These are phyloP conservation scores for Paramecium sonneborni DNA, from an alignment of 73 alveolate genomes.

Conservation along the genomic window DNA sequence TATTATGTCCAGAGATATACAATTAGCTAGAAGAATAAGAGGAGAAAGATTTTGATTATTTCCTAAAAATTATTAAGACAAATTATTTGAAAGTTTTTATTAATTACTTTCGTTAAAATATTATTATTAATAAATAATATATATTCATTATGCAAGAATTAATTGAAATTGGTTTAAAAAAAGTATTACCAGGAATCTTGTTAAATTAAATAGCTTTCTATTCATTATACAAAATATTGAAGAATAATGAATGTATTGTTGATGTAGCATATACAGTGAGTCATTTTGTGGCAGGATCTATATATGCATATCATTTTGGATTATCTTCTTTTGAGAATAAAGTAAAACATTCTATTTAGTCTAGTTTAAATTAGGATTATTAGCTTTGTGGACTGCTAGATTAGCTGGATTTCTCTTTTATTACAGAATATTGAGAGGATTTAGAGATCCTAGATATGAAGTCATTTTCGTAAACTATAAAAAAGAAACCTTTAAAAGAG, in stretches of 20 bases:
- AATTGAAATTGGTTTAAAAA: not conserved
- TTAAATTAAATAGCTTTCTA: not conserved
- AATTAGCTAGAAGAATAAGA: constrained; percentile 90
- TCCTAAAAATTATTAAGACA: not conserved
- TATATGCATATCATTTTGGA: not conserved
- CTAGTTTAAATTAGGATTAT: not conserved
- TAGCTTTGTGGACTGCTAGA: constrained; percentile 8
- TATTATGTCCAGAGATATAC: constrained; percentile 95
- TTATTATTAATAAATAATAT: too few relatives aligned
- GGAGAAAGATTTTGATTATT: constrained; percentile 77
- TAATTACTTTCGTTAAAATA: not conserved
- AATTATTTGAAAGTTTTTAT: not conserved
- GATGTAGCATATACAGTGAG: constrained; percentile 35
- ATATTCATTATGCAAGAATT: not conserved
- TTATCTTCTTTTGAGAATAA: not conserved
- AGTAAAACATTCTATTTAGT: not conserved
- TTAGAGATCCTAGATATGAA: constrained; percentile 30
- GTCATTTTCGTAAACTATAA: not conserved
- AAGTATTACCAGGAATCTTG: not conserved
- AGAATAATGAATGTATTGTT: not conserved
- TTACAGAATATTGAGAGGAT: constrained; percentile 17
- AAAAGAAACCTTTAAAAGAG: not conserved
- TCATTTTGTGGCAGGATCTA: not conserved
- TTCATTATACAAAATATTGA: not conserved
- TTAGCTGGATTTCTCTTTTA: not conserved